Conservation (phyloP, 2,329 filamentous ascomycete genomes). For the Colletotrichum sidae region DNA sequence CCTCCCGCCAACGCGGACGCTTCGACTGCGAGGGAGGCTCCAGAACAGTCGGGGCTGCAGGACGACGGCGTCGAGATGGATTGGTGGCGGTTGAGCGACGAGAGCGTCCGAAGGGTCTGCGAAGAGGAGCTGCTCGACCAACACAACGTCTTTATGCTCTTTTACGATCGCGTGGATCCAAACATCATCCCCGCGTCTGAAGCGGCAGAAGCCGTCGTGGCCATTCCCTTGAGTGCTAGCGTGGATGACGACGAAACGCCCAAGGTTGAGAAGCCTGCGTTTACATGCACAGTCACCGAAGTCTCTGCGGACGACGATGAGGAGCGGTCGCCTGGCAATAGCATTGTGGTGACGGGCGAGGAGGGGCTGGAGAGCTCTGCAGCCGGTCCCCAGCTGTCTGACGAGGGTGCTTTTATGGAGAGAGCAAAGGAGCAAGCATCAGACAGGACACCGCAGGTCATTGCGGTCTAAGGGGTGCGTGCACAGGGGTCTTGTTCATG, state of each 20-base stretch:
- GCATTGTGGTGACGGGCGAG: constrained; percentile 4
- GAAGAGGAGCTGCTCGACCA: constrained; percentile 81
- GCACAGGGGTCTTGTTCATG: constrained; percentile 1
- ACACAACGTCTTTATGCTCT: constrained; percentile 94
- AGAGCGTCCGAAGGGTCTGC: constrained; percentile 79
- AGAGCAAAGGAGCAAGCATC: not conserved
- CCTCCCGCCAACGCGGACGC: constrained; percentile 32
- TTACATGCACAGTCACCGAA: constrained; percentile 32
- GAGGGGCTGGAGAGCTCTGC: not conserved
- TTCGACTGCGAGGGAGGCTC: constrained; percentile 42
- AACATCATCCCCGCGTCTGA: constrained; percentile 56
- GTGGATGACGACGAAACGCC: constrained; percentile 32
- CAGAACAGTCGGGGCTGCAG: constrained; percentile 26
- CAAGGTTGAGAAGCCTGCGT: constrained; percentile 23
- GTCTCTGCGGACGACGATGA: constrained; percentile 17
- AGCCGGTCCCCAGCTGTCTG: constrained; percentile 1
- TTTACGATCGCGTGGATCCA: constrained; percentile 83
- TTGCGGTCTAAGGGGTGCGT: constrained; percentile 16
- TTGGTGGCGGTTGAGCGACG: constrained; percentile 95
- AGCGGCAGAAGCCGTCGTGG: not conserved
- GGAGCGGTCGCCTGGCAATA: not conserved
- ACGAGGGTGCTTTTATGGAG: not conserved
- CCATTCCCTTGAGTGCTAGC: not conserved
- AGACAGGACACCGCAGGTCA: constrained; percentile 12
- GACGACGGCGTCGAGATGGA: constrained; percentile 53